These are phyloP conservation scores for Phanerodontia chrysosporium DNA, from an alignment of 768 basidiomycete species.

Conservation along the genomic window DNA sequence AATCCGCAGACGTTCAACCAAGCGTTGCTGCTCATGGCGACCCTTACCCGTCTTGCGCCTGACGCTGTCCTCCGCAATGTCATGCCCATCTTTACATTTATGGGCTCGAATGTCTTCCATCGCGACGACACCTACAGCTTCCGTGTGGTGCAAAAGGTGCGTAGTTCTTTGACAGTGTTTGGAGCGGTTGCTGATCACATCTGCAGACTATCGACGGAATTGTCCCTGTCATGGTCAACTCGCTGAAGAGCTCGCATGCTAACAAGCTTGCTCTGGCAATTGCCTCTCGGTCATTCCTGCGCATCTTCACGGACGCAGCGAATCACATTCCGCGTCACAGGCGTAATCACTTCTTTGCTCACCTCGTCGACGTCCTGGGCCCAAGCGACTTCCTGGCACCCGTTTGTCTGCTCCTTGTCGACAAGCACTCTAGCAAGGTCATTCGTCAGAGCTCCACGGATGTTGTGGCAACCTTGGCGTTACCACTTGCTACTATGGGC, in stretches of 20 bases:
- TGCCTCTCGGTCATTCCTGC: conserved; percentile 75
- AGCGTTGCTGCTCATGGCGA: conserved; percentile 83
- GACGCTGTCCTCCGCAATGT: conserved; percentile 91
- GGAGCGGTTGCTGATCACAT: neutral
- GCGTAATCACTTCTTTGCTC: conserved; percentile 84
- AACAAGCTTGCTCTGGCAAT: conserved; percentile 58
- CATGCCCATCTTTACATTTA: conserved; percentile 99
- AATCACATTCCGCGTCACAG: conserved; percentile 91
- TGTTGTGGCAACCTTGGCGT: conserved; percentile 48
- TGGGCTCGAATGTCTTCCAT: conserved; percentile 98
- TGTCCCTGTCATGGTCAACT: conserved; percentile 87
- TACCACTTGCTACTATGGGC: conserved; percentile 66
- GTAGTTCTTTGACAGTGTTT: neutral
- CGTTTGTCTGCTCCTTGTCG: conserved; percentile 78
- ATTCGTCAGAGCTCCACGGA: conserved; percentile 62
- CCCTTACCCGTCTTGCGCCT: conserved; percentile 76
- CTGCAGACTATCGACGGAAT: conserved; percentile 86
- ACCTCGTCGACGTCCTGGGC: conserved; percentile 81
- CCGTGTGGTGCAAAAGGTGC: conserved; percentile 92
- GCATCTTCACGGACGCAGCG: conserved; percentile 90
- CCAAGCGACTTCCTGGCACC: conserved; percentile 77
- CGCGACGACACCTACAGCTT: conserved; percentile 95
- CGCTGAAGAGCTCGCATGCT: conserved; percentile 57
- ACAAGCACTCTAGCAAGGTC: conserved; percentile 68
- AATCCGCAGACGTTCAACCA: conserved; percentile 96